Evolutionary conservation across 768 basidiomycete species (phyloP).

Genomic region (Serendipita sp.): DNA sequence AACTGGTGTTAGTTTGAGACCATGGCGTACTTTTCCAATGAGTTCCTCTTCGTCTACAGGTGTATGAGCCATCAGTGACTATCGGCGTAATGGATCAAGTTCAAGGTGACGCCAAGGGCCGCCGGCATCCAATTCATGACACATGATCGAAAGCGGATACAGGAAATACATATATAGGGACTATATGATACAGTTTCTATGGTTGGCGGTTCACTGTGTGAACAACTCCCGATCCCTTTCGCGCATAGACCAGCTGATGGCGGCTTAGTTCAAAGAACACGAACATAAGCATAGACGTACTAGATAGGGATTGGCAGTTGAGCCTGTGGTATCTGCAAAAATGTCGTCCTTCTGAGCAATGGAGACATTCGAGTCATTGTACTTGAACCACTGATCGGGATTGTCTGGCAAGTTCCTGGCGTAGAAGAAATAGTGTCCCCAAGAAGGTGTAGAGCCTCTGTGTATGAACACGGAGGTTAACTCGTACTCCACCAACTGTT

Average conservation of each 20-base stretch:
- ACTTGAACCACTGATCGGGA: constrained; percentile 86
- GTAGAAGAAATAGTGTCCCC: constrained; percentile 94
- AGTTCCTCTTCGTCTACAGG: background rate
- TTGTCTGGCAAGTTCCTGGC: constrained; percentile 68
- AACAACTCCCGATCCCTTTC: constrained; percentile 62
- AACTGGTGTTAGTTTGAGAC: background rate
- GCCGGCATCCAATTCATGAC: background rate
- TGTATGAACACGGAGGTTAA: constrained; percentile 88
- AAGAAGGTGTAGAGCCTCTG: constrained; percentile 71
- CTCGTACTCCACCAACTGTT: constrained; percentile 58
- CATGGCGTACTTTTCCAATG: background rate
- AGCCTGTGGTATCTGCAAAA: constrained; percentile 77
- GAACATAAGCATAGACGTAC: constrained; percentile 27
- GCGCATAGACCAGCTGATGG: constrained; percentile 61
- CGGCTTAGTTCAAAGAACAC: background rate
- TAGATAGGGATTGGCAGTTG: constrained; percentile 79
- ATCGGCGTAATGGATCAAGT: background rate
- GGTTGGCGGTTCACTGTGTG: constrained; percentile 30
- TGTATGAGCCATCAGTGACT: background rate
- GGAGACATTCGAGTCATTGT: constrained; percentile 81
- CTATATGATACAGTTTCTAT: background rate
- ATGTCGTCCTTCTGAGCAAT: constrained; percentile 69
- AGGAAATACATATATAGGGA: background rate
- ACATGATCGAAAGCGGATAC: background rate
- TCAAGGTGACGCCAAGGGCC: background rate